Evolutionary conservation across 2,329 filamentous ascomycete species (phyloP).

Genomic region (Westerdykella sp.): DNA sequence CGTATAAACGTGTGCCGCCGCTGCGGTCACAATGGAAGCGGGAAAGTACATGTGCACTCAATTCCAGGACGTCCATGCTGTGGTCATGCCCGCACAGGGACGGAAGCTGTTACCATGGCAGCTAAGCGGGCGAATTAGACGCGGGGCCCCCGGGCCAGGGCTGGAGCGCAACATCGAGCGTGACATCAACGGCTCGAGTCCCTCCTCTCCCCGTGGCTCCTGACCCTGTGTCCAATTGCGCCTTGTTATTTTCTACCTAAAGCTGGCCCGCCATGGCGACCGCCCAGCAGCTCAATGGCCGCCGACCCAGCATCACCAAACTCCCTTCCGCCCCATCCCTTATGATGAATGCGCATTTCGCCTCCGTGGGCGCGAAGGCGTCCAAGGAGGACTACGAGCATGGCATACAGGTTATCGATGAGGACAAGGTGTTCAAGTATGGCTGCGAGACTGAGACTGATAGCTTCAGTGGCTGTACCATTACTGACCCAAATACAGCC

Average conservation of each 20-base stretch:
- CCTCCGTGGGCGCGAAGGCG: constrained; percentile 60
- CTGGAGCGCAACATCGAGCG: constrained; percentile 7
- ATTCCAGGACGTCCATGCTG: no score
- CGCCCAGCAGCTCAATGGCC: constrained; percentile 21
- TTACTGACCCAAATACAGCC: constrained; percentile 46
- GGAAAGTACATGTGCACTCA: no score
- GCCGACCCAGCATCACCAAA: constrained; percentile 31
- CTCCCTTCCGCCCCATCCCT: constrained; percentile 40
- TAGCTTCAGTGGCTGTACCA: background rate
- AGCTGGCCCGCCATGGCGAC: background rate
- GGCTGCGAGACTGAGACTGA: constrained; percentile 28
- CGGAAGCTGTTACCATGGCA: background rate
- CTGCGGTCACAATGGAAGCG: no score
- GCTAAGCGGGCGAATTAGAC: constrained; percentile 23
- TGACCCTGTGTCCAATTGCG: no score
- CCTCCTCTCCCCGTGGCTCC: constrained; percentile 13
- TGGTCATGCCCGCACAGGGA: no score
- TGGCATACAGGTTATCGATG: constrained; percentile 95
- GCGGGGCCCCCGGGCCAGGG: no score
- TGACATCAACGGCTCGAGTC: constrained; percentile 35
- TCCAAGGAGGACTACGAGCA: constrained; percentile 69
- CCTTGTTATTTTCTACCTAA: no score
- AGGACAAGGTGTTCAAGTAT: constrained; percentile 95
- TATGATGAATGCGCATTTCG: constrained; percentile 75
- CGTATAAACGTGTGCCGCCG: no score